phyloP scores from a whole-genome alignment of 2,329 filamentous ascomycete species.

The Phialemoniopsis sp. region DNA sequence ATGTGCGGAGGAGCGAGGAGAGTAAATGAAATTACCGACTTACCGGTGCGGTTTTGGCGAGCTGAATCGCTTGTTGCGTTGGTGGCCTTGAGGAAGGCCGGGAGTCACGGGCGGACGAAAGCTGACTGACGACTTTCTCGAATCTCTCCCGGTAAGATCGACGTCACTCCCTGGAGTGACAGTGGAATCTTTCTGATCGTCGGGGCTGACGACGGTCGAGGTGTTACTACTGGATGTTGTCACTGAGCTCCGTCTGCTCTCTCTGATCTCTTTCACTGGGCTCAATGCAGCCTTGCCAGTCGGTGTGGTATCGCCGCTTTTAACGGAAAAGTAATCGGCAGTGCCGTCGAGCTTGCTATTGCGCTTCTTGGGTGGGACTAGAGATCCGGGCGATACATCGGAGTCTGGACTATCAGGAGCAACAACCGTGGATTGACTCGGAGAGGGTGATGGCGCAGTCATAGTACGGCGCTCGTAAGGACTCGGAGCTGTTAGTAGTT shows the following conservation, averaged over 20 bases:
- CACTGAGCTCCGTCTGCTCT: background rate
- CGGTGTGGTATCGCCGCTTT: background rate
- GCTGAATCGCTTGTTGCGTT: constrained; percentile 35
- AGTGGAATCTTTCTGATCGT: too few relatives aligned
- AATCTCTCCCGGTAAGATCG: constrained; percentile 26
- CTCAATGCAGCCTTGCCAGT: constrained; percentile 5
- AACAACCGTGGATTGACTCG: too few relatives aligned
- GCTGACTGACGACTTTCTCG: constrained; percentile 39
- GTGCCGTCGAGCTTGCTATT: background rate
- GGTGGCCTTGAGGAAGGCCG: constrained; percentile 41
- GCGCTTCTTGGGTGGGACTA: constrained; percentile 11
- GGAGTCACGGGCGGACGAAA: constrained; percentile 40
- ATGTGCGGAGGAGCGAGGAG: background rate
- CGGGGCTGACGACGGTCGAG: constrained; percentile 1
- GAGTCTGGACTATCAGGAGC: constrained; percentile 26
- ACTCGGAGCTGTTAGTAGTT: constrained; percentile 4
- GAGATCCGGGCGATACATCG: constrained; percentile 37
- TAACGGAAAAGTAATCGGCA: constrained; percentile 18
- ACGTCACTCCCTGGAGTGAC: constrained; percentile 9
- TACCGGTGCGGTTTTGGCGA: constrained; percentile 33
- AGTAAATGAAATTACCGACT: constrained; percentile 4
- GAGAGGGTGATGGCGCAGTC: background rate
- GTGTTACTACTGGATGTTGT: constrained; percentile 1
- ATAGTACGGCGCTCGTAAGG: constrained; percentile 5
- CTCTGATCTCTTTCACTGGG: constrained; percentile 5